Percentiles rank a stretch among this genome's conserved stretches.
phyloP scores from a whole-genome alignment of 768 basidiomycete species.

The Russula vinacea region DNA sequence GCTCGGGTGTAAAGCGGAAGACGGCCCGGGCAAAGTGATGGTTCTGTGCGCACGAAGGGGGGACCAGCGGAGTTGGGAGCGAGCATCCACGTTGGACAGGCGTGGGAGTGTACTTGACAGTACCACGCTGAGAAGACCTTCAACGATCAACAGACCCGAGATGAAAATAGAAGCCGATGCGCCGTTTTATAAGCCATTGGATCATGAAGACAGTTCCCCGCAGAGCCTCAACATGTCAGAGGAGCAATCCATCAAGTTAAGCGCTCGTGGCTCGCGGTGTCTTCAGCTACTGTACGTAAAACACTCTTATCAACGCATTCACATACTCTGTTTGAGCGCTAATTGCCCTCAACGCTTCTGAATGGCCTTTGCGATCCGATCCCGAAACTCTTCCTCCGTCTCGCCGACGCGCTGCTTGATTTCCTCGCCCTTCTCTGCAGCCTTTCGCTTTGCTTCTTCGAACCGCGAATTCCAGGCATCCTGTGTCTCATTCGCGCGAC shows the following conservation, averaged over 20 bases:
- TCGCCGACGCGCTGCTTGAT: constrained; percentile 20
- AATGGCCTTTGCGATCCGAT: constrained; percentile 24
- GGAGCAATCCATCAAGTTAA: background rate
- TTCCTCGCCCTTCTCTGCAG: constrained; percentile 24
- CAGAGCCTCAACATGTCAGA: background rate
- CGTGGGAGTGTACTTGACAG: constrained; percentile 10
- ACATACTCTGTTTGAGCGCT: background rate
- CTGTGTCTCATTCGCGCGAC: constrained; percentile 21
- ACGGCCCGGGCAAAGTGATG: constrained; percentile 5
- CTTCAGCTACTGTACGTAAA: constrained; percentile 9
- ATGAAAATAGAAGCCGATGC: background rate
- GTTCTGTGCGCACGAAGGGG: background rate
- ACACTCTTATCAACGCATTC: background rate
- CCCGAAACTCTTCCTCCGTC: constrained; percentile 26
- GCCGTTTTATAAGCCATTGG: background rate
- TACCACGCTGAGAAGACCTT: background rate
- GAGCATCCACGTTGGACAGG: background rate
- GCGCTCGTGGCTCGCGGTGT: constrained; percentile 17
- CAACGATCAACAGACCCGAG: background rate
- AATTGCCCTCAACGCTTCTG: constrained; percentile 7
- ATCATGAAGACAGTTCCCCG: background rate
- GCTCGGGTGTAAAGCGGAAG: constrained; percentile 5
- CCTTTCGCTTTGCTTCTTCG: constrained; percentile 24
- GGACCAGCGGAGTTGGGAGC: constrained; percentile 2
- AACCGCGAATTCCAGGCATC: constrained; percentile 20